These are phyloP conservation scores for Trichosporon ovoides DNA, from an alignment of 1,284 basidiomycete species.

Conservation along the genomic window DNA sequence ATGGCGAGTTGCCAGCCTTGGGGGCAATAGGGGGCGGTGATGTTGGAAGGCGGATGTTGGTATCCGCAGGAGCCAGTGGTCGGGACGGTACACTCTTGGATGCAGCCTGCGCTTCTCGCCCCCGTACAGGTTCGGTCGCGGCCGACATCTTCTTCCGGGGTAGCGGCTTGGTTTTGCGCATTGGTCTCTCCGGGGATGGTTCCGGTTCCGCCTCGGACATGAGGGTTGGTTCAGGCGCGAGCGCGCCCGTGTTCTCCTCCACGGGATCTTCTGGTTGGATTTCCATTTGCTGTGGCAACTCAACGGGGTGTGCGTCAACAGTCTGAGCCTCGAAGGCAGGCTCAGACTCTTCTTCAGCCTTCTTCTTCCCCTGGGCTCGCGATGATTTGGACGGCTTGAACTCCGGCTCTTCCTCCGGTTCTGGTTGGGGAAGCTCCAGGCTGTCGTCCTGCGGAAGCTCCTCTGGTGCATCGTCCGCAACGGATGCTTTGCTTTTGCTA, in stretches of 20 bases:
- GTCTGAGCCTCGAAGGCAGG: background rate
- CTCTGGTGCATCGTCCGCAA: constrained; percentile 1
- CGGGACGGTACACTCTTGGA: constrained; percentile 6
- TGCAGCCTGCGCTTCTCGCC: background rate
- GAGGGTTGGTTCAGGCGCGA: background rate
- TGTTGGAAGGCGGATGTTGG: constrained; percentile 29
- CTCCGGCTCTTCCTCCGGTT: background rate
- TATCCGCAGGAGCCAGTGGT: constrained; percentile 27
- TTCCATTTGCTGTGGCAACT: too few relatives aligned
- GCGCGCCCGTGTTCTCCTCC: too few relatives aligned
- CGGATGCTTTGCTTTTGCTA: constrained; percentile 6
- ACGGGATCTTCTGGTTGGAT: background rate
- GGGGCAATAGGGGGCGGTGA: background rate
- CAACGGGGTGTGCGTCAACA: too few relatives aligned
- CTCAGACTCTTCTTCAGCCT: constrained; percentile 1
- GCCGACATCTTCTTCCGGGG: constrained; percentile 10
- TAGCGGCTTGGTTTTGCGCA: constrained; percentile 18
- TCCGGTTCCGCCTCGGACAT: background rate
- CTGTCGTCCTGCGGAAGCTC: background rate
- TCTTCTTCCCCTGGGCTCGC: constrained; percentile 6
- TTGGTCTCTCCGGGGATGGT: background rate
- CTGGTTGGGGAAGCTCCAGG: background rate
- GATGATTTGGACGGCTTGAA: background rate
- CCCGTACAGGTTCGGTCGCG: background rate
- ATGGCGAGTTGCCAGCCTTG: constrained; percentile 8